Evolutionary conservation across 2,329 filamentous ascomycete species (phyloP), one percentile per base, ranked within the genome.

Genomic region (Grosmannia huntii): DNA sequence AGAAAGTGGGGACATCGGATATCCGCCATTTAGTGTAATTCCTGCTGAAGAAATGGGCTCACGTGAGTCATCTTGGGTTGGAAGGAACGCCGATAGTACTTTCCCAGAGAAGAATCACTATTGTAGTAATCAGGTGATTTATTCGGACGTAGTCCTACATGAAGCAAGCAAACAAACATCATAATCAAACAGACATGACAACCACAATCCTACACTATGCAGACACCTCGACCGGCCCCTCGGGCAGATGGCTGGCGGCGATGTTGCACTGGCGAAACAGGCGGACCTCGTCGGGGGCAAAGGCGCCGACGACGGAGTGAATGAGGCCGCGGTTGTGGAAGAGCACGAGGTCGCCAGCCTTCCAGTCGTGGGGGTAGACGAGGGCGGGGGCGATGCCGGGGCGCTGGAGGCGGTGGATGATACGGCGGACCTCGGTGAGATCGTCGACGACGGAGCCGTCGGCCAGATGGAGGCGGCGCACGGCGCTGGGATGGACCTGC

Each of bases 241-340:
- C 46, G 14, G 63, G 63, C n/a, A 63, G 50, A 48, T 52, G 21
- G 60, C 79, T 85, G 3, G 79, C 83, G n/a, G 87, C 86, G 69
- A 90, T 75, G 68, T 91, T 90, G 71, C 87, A 91, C 73, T 91
- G 87, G 62, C 87, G 74, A 67, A 91, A 90, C 60, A 91, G 68
- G 51, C 87, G 72, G 36, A 90, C 82, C 73, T 90, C 86, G n/a
- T 86, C 80, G 54, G 84, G 79, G 9, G 78, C 77, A 69, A 91
- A 90, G 1, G 84, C 84, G 1, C 87, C 87, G 0, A 89, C 86
- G 1, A 91, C 87, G 3, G 81, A 85, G 69, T 92, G 87, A 58
- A 90, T 68, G 19, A 89, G 76, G 1, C 87, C 87, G 11, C 86
- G 81, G 66, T 91, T 91, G 69, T 91, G 85, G 70, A 91, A 91